A percentile compares a stretch with the other conserved stretches of the same genome.
phyloP scores from a whole-genome alignment of 108 stramenopile species.

The Epipyxis sp. region DNA sequence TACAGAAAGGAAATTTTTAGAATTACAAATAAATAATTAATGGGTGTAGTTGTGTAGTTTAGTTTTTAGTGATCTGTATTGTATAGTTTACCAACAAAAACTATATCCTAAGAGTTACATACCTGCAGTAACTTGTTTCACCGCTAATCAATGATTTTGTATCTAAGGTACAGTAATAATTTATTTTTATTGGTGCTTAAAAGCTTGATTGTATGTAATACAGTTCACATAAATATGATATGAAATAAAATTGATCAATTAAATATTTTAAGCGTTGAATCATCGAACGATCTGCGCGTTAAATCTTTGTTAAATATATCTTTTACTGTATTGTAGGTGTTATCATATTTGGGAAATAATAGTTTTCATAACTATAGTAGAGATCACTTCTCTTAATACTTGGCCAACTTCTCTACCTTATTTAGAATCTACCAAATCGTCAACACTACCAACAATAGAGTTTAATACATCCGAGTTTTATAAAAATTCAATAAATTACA shows the following conservation, averaged over 20 bases:
- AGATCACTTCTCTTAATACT: neutral
- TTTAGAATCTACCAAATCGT: neutral
- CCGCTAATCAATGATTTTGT: neutral
- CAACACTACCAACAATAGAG: neutral
- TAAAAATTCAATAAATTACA: neutral
- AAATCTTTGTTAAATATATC: neutral
- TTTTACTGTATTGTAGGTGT: neutral
- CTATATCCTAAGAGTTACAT: no score
- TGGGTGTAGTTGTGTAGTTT: no score
- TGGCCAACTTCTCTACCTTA: neutral
- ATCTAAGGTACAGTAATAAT: neutral
- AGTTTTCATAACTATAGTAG: neutral
- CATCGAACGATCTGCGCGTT: neutral
- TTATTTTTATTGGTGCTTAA: neutral
- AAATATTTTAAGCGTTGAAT: neutral
- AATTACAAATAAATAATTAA: no score
- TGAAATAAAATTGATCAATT: no score
- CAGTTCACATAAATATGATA: no score
- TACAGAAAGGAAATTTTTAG: no score
- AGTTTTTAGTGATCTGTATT: no score
- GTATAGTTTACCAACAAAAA: no score
- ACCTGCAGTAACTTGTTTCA: neutral
- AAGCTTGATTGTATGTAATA: no score
- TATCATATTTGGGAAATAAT: neutral
- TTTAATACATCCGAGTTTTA: neutral